Base-by-base conservation (phyloP, 129 eudicot species). In the Gnaphalium uliginosum region DNA sequence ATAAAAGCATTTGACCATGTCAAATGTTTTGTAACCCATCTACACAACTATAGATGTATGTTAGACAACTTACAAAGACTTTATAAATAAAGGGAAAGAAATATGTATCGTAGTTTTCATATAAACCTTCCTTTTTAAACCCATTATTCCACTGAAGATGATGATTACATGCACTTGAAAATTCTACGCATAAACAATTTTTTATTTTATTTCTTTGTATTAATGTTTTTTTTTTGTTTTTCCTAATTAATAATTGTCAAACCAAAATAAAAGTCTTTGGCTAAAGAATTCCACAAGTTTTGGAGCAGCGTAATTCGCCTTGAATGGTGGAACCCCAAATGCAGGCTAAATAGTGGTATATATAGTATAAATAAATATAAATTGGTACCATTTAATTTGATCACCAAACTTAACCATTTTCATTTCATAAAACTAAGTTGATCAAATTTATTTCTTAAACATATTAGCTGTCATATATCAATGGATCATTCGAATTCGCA, bases 401-500 rank as follows among this genome's bases (percentile, higher is more conserved):
- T 54, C 69, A 69, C 64, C 35, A 59, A 59, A 69, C 64, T 78
- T 30, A 26, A 56, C 63, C 53, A 39, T 6, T 23, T 54, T 56
- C 81, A 66, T 60, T 65, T 73, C 79, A 73, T 10, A 61, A 1
- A 19, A 6, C 9, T n/a, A 21, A 13, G 21, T 10, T 11, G 24
- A 56, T 25, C 32, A 19, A n/a, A 21, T 17, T 63, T 53, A 25
- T 17, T 37, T 67, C 17, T 53, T 33, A 1, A 66, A 22, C 32
- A 65, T 35, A 13, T 29, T 33, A 3, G 23, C 25, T 54, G 13
- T 13, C 56, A 39, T n/a, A n/a, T n/a, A n/a, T 51, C 56, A 3
- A 87, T 87, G 92, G 79, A 84, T 72, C 76, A 83, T 21, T 78
- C 66, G n/a, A 50, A 56, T 51, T 13, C 39, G 61, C 62, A 62